These are phyloP conservation scores for Dillenia suffruticosa DNA, from an alignment of 164 flowering plant genomes.

Conservation along the genomic window DNA sequence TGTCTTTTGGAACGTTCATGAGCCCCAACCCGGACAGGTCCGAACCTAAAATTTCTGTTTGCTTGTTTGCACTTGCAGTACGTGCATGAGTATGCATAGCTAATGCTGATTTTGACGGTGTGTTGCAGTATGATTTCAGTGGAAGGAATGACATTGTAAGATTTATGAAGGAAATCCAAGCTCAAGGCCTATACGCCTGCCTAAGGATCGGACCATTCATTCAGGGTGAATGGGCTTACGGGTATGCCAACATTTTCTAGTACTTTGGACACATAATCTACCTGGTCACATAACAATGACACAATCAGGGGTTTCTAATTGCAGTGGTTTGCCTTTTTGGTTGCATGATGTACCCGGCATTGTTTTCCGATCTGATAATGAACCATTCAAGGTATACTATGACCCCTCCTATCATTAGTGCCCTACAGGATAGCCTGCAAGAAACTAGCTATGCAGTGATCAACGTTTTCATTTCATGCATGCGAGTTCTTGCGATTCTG, in stretches of 20 bases:
- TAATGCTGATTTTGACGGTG: not conserved
- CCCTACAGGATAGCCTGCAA: no score
- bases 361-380: slow-evolving; percentile 67
- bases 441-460: no score
- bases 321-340: slow-evolving; percentile 91
- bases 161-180: slow-evolving; percentile 48
- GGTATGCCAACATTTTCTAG: slow-evolving; percentile 21
- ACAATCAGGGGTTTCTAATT: not conserved
- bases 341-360: slow-evolving; percentile 72
- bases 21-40: slow-evolving; percentile 73
- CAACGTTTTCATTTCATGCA: no score
- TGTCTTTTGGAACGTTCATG: slow-evolving; percentile 88
- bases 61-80: not conserved
- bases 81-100: not conserved
- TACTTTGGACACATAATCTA: no score
- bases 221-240: slow-evolving; percentile 64
- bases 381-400: slow-evolving; percentile 66
- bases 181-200: slow-evolving; percentile 51
- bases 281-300: no score
- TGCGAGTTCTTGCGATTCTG: not conserved
- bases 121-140: slow-evolving; percentile 52
- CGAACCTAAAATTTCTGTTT: not conserved
- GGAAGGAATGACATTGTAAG: slow-evolving; percentile 48
- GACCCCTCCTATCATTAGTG: not conserved
- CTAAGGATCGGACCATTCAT: slow-evolving; percentile 74